Evolutionary conservation across 1,284 basidiomycete species (phyloP).

Genomic region (Phenoliferia sp.): DNA sequence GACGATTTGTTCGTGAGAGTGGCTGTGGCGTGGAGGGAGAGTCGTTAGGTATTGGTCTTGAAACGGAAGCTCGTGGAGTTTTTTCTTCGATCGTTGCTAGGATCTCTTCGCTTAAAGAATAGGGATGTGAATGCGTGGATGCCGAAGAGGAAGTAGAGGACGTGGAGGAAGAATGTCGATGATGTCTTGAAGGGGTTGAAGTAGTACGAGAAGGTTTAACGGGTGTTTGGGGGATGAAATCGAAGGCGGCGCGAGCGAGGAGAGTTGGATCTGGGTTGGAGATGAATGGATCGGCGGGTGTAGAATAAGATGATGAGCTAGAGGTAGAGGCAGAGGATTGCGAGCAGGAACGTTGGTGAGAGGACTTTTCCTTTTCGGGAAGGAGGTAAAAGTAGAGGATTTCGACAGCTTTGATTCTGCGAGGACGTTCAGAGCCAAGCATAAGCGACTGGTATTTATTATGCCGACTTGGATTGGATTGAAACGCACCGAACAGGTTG

Average conservation of each 20-base stretch:
- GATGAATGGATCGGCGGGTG: constrained; percentile 10
- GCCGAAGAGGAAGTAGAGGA: background rate
- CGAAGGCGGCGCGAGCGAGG: constrained; percentile 14
- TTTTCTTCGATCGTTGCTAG: no score
- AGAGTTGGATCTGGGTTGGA: constrained; percentile 9
- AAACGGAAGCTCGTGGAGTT: no score
- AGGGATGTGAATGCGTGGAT: background rate
- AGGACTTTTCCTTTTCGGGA: constrained; percentile 1
- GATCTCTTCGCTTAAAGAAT: no score
- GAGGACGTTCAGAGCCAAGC: no score
- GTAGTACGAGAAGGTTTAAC: constrained; percentile 1
- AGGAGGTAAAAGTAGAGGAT: constrained; percentile 82
- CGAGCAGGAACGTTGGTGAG: background rate
- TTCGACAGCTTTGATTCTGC: constrained; percentile 86
- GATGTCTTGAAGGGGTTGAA: background rate
- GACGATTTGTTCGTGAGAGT: no score
- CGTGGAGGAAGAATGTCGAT: background rate
- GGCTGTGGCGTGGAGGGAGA: no score
- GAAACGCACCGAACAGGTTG: constrained; percentile 69
- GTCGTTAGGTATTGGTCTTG: no score
- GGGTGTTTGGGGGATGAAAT: constrained; percentile 30
- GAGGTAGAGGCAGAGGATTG: constrained; percentile 20
- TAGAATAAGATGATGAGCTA: constrained; percentile 27
- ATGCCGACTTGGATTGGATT: background rate
- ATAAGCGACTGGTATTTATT: no score